Percentiles rank a stretch among this genome's conserved stretches.
Evolutionary conservation across 306 rosid genomes (phyloP).

Genomic region (Prunus campanulata): DNA sequence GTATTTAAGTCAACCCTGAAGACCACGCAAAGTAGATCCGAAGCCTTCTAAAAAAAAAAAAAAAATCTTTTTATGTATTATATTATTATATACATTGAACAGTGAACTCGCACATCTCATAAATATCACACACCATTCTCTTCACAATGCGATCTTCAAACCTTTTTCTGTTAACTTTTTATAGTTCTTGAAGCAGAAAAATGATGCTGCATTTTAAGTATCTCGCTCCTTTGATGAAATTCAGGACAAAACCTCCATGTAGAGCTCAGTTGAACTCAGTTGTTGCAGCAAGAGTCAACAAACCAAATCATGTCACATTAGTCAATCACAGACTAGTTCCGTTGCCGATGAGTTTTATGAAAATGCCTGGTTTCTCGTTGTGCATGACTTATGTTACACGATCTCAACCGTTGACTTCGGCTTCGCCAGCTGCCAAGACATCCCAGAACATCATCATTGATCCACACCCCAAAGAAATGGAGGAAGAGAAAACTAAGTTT

Average conservation of each 20-base stretch:
- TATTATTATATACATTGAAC: neutral
- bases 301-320: neutral
- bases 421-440: neutral
- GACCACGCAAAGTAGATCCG: too few species aligned
- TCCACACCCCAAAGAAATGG: neutral
- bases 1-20: too few species aligned
- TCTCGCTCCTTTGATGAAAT: constrained; percentile 2
- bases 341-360: neutral
- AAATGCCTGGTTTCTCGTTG: too few species aligned
- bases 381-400: neutral
- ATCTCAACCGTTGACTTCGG: neutral
- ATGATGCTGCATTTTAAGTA: constrained; percentile 11
- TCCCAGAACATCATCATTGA: neutral
- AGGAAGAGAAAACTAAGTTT: too few species aligned
- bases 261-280: constrained; percentile 8
- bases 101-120: neutral
- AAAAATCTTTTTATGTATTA: too few species aligned
- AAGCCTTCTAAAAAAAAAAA: too few species aligned
- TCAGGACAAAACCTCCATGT: neutral
- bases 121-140: neutral
- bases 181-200: neutral
- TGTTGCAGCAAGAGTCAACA: neutral
- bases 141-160: neutral
- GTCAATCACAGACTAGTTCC: neutral
- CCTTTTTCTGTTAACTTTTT: neutral